Conservation (phyloP, 2,329 filamentous ascomycete species). For the Aspergillus clavatus region DNA sequence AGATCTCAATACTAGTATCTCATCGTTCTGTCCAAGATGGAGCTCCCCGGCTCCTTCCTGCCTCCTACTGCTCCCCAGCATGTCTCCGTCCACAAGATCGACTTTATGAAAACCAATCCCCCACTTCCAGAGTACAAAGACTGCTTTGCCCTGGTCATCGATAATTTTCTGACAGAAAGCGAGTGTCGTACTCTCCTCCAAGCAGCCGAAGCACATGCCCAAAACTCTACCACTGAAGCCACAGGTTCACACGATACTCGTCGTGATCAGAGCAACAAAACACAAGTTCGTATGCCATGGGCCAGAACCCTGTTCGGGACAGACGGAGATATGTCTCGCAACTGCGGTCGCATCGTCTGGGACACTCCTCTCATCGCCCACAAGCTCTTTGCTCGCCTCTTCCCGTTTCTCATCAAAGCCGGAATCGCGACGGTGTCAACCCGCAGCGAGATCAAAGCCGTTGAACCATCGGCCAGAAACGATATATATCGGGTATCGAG, state of each 20-base stretch:
- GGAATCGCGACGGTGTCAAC: constrained; percentile 35
- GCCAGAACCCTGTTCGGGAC: constrained; percentile 63
- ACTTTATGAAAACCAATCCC: constrained; percentile 10
- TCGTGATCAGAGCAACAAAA: no score
- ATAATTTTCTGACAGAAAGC: constrained; percentile 6
- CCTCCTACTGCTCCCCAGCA: no score
- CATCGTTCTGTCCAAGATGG: no score
- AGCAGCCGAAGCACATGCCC: constrained; percentile 44
- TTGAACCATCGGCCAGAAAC: constrained; percentile 28
- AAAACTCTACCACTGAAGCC: not conserved
- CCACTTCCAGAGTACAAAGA: constrained; percentile 10
- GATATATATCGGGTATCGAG: constrained; percentile 37
- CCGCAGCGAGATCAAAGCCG: constrained; percentile 41
- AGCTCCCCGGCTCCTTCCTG: no score
- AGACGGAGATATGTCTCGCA: constrained; percentile 59
- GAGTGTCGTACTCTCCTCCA: constrained; percentile 42
- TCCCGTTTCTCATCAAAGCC: constrained; percentile 46
- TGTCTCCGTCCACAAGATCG: constrained; percentile 1
- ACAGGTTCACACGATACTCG: not conserved
- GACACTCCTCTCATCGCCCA: constrained; percentile 59
- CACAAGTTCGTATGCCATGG: constrained; percentile 48
- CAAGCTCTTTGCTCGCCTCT: constrained; percentile 59
- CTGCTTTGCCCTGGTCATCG: constrained; percentile 11
- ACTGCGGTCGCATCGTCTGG: constrained; percentile 71
- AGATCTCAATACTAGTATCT: no score